Evolutionary conservation across 192 early-diverging fungal genomes (phyloP).

Genomic region (Backusella tuberculispora): DNA sequence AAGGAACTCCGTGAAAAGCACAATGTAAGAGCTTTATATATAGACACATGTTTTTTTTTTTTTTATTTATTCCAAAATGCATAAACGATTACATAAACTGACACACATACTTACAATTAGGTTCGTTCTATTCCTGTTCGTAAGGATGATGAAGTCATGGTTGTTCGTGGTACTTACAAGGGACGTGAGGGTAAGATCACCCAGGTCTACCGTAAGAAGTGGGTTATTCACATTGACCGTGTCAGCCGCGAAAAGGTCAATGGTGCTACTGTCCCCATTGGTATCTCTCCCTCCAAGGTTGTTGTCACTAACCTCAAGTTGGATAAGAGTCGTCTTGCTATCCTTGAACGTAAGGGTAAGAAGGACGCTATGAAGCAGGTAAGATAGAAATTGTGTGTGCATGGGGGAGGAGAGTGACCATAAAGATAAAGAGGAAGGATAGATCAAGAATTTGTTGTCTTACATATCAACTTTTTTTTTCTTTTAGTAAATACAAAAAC

Average conservation of each 20-base stretch:
- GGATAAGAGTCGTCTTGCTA: conserved; percentile 92
- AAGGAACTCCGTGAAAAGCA: conserved; percentile 99
- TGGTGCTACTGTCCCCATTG: conserved; percentile 87
- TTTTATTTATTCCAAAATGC: too few relatives aligned
- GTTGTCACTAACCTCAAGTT: conserved; percentile 93
- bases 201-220: conserved; percentile 98
- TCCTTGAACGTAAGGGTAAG: conserved; percentile 89
- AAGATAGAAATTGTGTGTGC: not conserved
- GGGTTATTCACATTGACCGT: conserved; percentile 93
- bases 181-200: conserved; percentile 96
- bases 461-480: too few relatives aligned
- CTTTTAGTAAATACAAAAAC: too few relatives aligned
- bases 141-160: conserved; percentile 96
- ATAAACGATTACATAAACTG: not conserved
- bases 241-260: conserved; percentile 96
- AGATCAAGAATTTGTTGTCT: too few relatives aligned
- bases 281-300: conserved; percentile 99
- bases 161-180: conserved; percentile 95
- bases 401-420: too few relatives aligned
- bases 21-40: conserved; percentile 72
- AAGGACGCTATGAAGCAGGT: conserved; percentile 41
- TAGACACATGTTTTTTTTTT: not conserved
- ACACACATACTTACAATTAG: conserved; percentile 39
- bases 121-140: conserved; percentile 94
- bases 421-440: too few relatives aligned